These are phyloP conservation scores for Peltaster fructicola DNA, from an alignment of 2,329 filamentous ascomycete genomes.

Conservation along the genomic window DNA sequence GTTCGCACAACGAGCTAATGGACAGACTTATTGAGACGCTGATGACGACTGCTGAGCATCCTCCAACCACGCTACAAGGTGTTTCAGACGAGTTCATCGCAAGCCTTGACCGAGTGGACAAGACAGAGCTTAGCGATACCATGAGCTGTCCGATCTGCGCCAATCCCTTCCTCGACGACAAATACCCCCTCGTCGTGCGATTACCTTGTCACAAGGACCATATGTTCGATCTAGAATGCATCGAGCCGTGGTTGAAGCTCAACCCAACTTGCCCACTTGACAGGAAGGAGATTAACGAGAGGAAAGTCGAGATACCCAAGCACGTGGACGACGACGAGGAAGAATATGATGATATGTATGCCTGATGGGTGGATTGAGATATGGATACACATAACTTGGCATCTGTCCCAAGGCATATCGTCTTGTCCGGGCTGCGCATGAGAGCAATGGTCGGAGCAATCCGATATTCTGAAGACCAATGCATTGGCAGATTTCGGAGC, in stretches of 20 bases:
- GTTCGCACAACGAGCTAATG: constrained; percentile 25
- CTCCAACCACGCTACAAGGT: constrained; percentile 42
- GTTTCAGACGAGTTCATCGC: constrained; percentile 44
- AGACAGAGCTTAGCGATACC: constrained; percentile 32
- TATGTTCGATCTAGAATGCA: constrained; percentile 47
- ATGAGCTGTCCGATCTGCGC: constrained; percentile 43
- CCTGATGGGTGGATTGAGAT: constrained; percentile 11
- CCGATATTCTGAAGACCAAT: too few species aligned
- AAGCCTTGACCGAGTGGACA: constrained; percentile 41
- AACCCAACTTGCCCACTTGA: constrained; percentile 48
- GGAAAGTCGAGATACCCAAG: constrained; percentile 20
- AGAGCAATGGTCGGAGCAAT: too few species aligned
- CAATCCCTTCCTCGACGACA: constrained; percentile 42
- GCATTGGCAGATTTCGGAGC: too few species aligned
- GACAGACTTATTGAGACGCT: constrained; percentile 38
- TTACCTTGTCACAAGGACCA: constrained; percentile 45
- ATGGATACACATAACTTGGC: too few species aligned
- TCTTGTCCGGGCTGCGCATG: too few species aligned
- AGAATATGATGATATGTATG: constrained; percentile 35
- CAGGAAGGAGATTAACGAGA: constrained; percentile 39
- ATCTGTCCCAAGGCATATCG: too few species aligned
- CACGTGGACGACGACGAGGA: constrained; percentile 31
- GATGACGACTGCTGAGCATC: constrained; percentile 37
- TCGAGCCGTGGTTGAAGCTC: constrained; percentile 45
- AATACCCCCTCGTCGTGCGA: constrained; percentile 40